Base-by-base conservation (phyloP, 331 rosid species). In the Quercus phellos region DNA sequence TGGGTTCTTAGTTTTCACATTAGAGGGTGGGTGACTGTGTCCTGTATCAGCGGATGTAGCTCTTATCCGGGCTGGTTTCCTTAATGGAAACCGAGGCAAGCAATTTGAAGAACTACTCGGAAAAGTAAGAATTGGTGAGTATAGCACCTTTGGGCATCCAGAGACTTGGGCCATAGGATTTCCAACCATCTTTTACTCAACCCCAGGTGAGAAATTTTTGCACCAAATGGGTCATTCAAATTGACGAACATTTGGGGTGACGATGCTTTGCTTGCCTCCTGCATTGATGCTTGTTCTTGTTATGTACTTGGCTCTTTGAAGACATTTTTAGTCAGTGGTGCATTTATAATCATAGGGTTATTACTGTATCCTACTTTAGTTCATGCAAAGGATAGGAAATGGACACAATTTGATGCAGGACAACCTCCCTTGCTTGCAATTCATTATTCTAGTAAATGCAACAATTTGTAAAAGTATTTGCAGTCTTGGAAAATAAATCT, bases 181-280 rank as follows among this genome's bases (percentile, higher is more conserved):
- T 77, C 87, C 89, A 72, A 83, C 81, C 96, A 93, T 88, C 76
- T 77, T 86, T 61, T 58, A 29, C 21, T 30, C 68, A 53, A 77
- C 67, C 61, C 74, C 55, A 55, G 69, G 46, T 68, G 32, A 14
- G 38, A 3, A 30, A 51, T 30, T 21, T 50, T 67, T 51, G 22
- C 16, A 51, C 59, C 58, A 67, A 56, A 8, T 38, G 46, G 46
- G 46, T 38, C 46, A 38, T 38, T 38, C 46, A 38, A 8, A 38
- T 38, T 38, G 46, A 38, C 26, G 75, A 51, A 91, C 98, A 77
- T 83, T 88, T 72, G 91, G 97, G 76, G 93, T 74, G 19, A 70
- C 74, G 11, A 72, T 91, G 93, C 88, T 93, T 64, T 91, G 98
- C 67, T 19, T 93, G 55, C 97, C 95, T 70, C 93, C 98, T 24